phyloP scores from a whole-genome alignment of 177 flowering plant species.

The Tripterygium wilfordii region DNA sequence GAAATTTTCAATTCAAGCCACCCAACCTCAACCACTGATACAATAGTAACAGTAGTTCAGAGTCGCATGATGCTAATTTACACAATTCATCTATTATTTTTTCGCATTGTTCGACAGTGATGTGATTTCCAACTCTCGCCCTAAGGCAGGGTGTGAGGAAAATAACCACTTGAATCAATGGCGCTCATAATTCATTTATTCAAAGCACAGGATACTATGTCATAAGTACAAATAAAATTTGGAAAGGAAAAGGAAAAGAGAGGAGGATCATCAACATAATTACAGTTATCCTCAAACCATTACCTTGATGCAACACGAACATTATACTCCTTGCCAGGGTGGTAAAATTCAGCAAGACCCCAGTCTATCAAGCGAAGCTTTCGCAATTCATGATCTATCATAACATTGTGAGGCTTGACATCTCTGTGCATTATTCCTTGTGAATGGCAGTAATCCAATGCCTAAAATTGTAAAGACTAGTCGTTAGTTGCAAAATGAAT shows the following conservation, averaged over 20 bases:
- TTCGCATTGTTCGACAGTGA: too few species aligned
- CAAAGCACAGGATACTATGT: too few species aligned
- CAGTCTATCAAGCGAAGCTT: constrained; percentile 74
- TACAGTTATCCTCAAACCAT: constrained; percentile 1
- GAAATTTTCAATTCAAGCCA: too few species aligned
- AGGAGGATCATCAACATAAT: constrained; percentile 1
- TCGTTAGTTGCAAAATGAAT: neutral
- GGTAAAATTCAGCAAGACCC: constrained; percentile 82
- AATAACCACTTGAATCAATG: too few species aligned
- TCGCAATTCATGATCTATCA: constrained; percentile 75
- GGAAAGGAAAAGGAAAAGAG: neutral
- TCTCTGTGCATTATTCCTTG: constrained; percentile 84
- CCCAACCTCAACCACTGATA: too few species aligned
- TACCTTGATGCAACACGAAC: constrained; percentile 81
- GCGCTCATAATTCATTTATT: too few species aligned
- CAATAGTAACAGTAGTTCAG: too few species aligned
- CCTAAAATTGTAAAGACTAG: constrained; percentile 27
- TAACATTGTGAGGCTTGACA: constrained; percentile 82
- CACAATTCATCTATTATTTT: too few species aligned
- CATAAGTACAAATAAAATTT: neutral
- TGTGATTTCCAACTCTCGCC: too few species aligned
- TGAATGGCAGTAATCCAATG: constrained; percentile 69
- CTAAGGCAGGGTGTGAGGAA: too few species aligned
- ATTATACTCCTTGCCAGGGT: constrained; percentile 74
- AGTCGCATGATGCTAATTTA: too few species aligned